Conservation (phyloP, 2,329 filamentous ascomycete species). For the Fusarium heterosporum region DNA sequence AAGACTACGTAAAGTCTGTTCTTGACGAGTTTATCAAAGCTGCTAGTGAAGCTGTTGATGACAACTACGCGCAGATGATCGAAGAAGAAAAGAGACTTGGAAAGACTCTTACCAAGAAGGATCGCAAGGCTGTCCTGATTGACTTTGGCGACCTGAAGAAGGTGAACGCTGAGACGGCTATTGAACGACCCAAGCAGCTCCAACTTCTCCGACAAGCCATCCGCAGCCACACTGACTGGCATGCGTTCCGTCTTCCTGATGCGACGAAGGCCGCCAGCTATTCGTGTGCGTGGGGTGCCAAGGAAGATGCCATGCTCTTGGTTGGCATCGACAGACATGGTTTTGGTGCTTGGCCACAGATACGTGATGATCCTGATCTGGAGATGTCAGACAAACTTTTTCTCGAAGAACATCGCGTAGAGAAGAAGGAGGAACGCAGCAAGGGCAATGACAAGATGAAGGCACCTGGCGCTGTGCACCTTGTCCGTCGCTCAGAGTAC, state of each 20-base stretch:
- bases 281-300: conserved; percentile 89
- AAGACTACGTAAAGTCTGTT: conserved; percentile 79
- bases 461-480: conserved; percentile 95
- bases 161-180: conserved; percentile 93
- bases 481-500: conserved; percentile 95
- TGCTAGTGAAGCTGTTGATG: conserved; percentile 69
- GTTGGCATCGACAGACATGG: conserved; percentile 93
- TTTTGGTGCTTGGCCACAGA: conserved; percentile 94
- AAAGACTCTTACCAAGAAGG: conserved; percentile 92
- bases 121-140: conserved; percentile 96
- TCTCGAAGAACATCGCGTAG: conserved; percentile 96
- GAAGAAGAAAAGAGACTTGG: conserved; percentile 85
- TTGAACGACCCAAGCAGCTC: conserved; percentile 91
- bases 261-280: conserved; percentile 94
- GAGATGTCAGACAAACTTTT: conserved; percentile 92
- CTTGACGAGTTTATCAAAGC: conserved; percentile 77
- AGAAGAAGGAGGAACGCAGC: conserved; percentile 92
- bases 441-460: conserved; percentile 83
- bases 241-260: conserved; percentile 86
- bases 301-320: conserved; percentile 96
- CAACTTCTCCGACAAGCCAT: conserved; percentile 83
- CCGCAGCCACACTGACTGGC: conserved; percentile 73
- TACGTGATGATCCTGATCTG: conserved; percentile 90
- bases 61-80: conserved; percentile 77
- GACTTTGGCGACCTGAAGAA: conserved; percentile 94